Evolutionary conservation across 306 rosid species (phyloP).

Genomic region (apple (Malus domestica)): DNA sequence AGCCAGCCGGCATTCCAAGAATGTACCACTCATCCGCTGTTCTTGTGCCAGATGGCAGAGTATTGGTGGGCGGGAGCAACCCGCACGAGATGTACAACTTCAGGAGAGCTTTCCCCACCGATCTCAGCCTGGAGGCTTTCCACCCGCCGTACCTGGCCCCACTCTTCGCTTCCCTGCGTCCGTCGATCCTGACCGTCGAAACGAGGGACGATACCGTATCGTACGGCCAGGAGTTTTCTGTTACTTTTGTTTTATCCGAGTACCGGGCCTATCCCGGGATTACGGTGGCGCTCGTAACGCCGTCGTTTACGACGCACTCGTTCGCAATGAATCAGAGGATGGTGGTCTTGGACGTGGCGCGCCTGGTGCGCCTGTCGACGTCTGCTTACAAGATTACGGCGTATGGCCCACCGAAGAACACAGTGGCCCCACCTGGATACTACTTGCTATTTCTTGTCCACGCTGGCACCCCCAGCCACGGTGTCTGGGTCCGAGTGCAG

Average conservation of each 20-base stretch:
- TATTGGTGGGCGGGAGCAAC: slow-evolving; percentile 81
- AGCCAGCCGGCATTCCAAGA: slow-evolving; percentile 35
- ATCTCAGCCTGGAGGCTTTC: slow-evolving; percentile 58
- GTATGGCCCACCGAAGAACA: slow-evolving; percentile 32
- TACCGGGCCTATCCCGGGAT: slow-evolving; percentile 5
- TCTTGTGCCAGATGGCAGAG: slow-evolving; percentile 53
- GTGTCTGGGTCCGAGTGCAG: slow-evolving; percentile 53
- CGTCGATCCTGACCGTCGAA: slow-evolving; percentile 41
- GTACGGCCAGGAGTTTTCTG: slow-evolving; percentile 29
- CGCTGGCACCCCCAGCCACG: slow-evolving; percentile 51
- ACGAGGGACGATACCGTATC: slow-evolving; percentile 11
- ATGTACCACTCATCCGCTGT: slow-evolving; percentile 73
- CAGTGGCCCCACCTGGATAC: slow-evolving; percentile 68
- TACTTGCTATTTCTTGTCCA: slow-evolving; percentile 61
- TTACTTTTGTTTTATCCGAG: slow-evolving; percentile 28
- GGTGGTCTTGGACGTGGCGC: slow-evolving; percentile 41
- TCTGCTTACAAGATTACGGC: slow-evolving; percentile 32
- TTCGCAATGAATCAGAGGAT: slow-evolving; percentile 62
- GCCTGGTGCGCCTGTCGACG: slow-evolving; percentile 13
- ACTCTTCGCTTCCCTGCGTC: slow-evolving; percentile 1
- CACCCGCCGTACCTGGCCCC: slow-evolving; percentile 48
- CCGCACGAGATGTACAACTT: slow-evolving; percentile 55
- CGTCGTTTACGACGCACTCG: slow-evolving; percentile 70
- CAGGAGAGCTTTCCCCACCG: slow-evolving; percentile 43
- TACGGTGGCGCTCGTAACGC: slow-evolving; percentile 31